Evolutionary conservation across 495 filamentous ascomycete genomes (phyloP), one percentile per base, ranked within the genome.

Genomic region (Sordaria brevicollis): DNA sequence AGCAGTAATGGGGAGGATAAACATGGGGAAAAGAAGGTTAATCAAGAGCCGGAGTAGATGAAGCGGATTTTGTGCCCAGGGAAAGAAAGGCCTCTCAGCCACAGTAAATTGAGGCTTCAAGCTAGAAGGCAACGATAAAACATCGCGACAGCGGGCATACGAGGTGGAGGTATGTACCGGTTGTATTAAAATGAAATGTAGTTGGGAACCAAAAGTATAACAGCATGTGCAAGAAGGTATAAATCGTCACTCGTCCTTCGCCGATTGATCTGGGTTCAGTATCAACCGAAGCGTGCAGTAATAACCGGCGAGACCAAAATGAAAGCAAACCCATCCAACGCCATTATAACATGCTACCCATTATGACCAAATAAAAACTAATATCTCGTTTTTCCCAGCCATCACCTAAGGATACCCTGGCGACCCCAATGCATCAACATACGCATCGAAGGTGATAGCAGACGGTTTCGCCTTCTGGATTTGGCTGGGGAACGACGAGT

Each of bases 381-480:
- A 21, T 49, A 49, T 49, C 41, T 10, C 39, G 21, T 10, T 4
- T 49, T 7, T 4, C n/a, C n/a, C 38, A n/a, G 8, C 10, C 43
- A 29, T 15, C 15, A 19, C 21, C 4, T 1, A 31, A 7, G 25
- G 49, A 31, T 7, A 62, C 33, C 79, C 81, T 41, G 82, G 81
- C 31, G 78, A 81, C 3, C 79, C 78, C 49, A 62, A 62, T 21
- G 77, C 80, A 69, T 83, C 81, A 10, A 72, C 66, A 39, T 76
- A 72, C 21, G 68, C 72, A 70, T 84, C 79, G 70, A 83, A 83
- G 13, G 72, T 62, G 2, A 82, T 76, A 2, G 67, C 71, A 19
- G 70, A 65, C 7, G 74, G 76, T 67, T 76, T 79, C 2, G 80
- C 76, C 41, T 66, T 74, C 5, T 71, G 71, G 1, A 84, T 73